Percentiles rank a stretch among this genome's conserved stretches.
These are phyloP conservation scores for Epichloe typhina DNA, from an alignment of 2,329 filamentous ascomycete genomes.

Conservation along the genomic window DNA sequence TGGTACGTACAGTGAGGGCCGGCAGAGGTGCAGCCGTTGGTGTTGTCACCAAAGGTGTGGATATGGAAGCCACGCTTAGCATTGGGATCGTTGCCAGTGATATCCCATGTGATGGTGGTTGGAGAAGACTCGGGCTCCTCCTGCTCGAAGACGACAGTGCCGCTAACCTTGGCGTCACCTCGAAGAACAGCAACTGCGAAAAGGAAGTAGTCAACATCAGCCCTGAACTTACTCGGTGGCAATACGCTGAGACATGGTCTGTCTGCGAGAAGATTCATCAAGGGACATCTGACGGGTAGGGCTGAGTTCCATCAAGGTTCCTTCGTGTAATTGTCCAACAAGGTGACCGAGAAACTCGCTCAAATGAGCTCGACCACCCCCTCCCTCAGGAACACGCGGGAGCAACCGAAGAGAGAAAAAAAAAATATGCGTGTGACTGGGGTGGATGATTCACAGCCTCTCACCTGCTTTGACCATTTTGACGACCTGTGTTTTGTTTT, in stretches of 20 bases:
- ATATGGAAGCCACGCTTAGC: constrained; percentile 97
- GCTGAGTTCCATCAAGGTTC: constrained; percentile 31
- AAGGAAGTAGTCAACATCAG: constrained; percentile 6
- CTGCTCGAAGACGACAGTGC: constrained; percentile 94
- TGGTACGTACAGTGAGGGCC: constrained; percentile 79
- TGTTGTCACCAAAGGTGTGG: constrained; percentile 99
- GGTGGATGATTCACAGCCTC: constrained; percentile 15
- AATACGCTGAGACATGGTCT: neutral
- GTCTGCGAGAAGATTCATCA: constrained; percentile 14
- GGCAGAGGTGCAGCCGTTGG: constrained; percentile 97
- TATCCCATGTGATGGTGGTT: constrained; percentile 85
- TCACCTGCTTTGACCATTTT: constrained; percentile 97
- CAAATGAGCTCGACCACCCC: constrained; percentile 38
- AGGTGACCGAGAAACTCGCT: constrained; percentile 35
- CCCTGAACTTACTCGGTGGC: neutral
- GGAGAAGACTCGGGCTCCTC: constrained; percentile 66
- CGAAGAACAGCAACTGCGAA: constrained; percentile 81
- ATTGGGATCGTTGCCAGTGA: constrained; percentile 84
- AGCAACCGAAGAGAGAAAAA: neutral
- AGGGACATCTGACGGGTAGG: constrained; percentile 15
- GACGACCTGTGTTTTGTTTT: constrained; percentile 35
- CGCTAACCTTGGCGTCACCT: constrained; percentile 91
- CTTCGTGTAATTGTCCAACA: constrained; percentile 13
- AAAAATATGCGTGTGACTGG: neutral
- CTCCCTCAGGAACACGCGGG: constrained; percentile 5